Base-by-base conservation (phyloP, 2,329 filamentous ascomycete genomes). In the Exophiala xenobiotica region DNA sequence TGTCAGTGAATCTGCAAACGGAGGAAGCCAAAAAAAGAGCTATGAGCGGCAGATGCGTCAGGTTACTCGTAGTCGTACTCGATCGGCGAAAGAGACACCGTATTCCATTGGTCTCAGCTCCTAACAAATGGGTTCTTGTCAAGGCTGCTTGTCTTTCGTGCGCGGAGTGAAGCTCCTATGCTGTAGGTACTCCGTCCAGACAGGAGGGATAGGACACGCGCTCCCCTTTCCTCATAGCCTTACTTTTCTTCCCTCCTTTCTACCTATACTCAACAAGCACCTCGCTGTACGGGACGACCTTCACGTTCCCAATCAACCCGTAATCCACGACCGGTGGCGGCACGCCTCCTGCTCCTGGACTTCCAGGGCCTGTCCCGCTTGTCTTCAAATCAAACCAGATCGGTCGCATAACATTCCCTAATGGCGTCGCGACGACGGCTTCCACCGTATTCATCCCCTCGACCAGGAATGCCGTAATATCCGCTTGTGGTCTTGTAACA, bases 381-480 rank as follows among this genome's bases (percentile, higher is more conserved):
- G 37, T 39, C 37, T 39, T 7, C 37, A 39, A 39, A 5, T 39
- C 37, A 39, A 20, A 18, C 37, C 37, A 39, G 4, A 39, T 20
- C 7, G 37, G 37, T 22, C 37, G 19, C 37, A 39, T 39, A 7
- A 20, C 37, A 39, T 39, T 39, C 37, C 37, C 37, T 18, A 39
- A 20, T 12, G 37, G 14, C 9, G 37, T 39, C 5, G 37, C 37
- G 22, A 39, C 37, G 7, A 39, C 5, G 6, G 19, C 37, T 22
- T 39, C 37, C 14, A 39, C 37, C 37, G 37, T 39, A 39, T 39
- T 39, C 37, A 39, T 18, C 19, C 37, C 37, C 4, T 39, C 16
- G 7, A 39, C 37, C 14, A 39, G 7, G 16, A 39, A 20, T 12
- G 8, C 19, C 16, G 12, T 22, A 7, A 39, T 19, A 20, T 39